These are phyloP conservation scores for Linum trigynum DNA, from an alignment of 345 rosid species.

Conservation along the genomic window DNA sequence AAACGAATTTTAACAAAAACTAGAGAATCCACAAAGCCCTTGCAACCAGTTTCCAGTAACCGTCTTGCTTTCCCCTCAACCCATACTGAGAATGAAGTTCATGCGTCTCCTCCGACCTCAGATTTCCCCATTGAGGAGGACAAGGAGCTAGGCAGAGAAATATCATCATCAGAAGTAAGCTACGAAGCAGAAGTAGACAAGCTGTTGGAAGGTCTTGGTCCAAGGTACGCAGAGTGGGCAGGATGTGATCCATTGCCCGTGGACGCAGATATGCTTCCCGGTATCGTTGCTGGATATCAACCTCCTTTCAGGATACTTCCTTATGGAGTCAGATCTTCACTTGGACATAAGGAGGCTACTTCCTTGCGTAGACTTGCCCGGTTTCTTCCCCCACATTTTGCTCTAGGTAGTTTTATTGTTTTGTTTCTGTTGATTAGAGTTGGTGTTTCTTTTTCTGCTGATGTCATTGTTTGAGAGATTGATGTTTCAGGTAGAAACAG, in stretches of 20 bases:
- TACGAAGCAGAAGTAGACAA: slow-evolving; percentile 78
- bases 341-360: slow-evolving; percentile 60
- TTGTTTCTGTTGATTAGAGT: not conserved
- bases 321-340: slow-evolving; percentile 71
- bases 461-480: slow-evolving; percentile 10
- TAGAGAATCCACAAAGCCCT: slow-evolving; percentile 22
- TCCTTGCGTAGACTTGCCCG: slow-evolving; percentile 68
- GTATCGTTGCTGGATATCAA: slow-evolving; percentile 61
- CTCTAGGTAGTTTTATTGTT: slow-evolving; percentile 46
- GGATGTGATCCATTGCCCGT: slow-evolving; percentile 79
- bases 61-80: slow-evolving; percentile 14
- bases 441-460: slow-evolving; percentile 2
- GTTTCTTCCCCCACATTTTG: slow-evolving; percentile 92
- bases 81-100: slow-evolving; percentile 19
- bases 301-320: slow-evolving; percentile 90
- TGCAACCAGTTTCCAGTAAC: slow-evolving; percentile 22
- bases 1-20: slow-evolving; percentile 39
- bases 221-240: slow-evolving; percentile 83
- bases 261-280: slow-evolving; percentile 92
- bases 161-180: slow-evolving; percentile 29
- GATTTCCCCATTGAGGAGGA: slow-evolving; percentile 14
- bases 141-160: slow-evolving; percentile 23
- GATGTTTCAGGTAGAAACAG: slow-evolving; percentile 70
- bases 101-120: slow-evolving; percentile 19
- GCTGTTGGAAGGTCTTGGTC: slow-evolving; percentile 71